Conservation (phyloP, 495 filamentous ascomycete species). For the Daldinia caldariorum region DNA sequence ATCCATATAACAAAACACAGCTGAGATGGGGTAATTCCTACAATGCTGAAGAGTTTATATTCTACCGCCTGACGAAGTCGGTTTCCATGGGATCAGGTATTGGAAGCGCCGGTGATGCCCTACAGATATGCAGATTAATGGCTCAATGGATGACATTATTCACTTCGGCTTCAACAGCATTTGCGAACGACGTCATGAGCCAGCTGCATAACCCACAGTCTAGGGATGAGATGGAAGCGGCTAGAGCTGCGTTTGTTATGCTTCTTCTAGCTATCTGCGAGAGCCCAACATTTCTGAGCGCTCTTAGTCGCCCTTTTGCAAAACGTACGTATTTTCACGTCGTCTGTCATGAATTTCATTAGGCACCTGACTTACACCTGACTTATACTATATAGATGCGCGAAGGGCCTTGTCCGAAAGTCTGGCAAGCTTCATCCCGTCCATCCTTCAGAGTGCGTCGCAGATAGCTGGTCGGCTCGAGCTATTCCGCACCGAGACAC, state of each 20-base stretch:
- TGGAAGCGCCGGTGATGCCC: conserved; percentile 46
- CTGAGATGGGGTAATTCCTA: conserved; percentile 62
- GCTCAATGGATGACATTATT: conserved; percentile 59
- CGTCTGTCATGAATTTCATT: conserved; percentile 24
- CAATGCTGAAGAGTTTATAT: conserved; percentile 59
- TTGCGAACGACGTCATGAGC: conserved; percentile 54
- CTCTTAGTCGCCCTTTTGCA: conserved; percentile 54
- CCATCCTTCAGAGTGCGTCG: conserved; percentile 60
- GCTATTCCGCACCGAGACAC: conserved; percentile 60
- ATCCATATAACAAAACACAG: conserved; percentile 27
- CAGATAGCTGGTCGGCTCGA: conserved; percentile 62
- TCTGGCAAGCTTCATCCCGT: conserved; percentile 63
- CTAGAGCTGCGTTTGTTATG: conserved; percentile 65
- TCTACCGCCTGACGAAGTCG: conserved; percentile 61
- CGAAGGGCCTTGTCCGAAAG: conserved; percentile 59
- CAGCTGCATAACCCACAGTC: conserved; percentile 53
- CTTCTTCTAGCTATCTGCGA: conserved; percentile 60
- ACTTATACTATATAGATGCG: conserved; percentile 44
- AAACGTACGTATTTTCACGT: conserved; percentile 54
- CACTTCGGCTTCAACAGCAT: conserved; percentile 52
- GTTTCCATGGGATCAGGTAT: conserved; percentile 55
- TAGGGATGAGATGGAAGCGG: conserved; percentile 59
- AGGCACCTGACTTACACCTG: too few species aligned
- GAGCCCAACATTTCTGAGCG: conserved; percentile 57
- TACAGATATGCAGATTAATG: conserved; percentile 49